Evolutionary conservation across 2,329 filamentous ascomycete species (phyloP).

Genomic region (Aphanoascus verrucosus): DNA sequence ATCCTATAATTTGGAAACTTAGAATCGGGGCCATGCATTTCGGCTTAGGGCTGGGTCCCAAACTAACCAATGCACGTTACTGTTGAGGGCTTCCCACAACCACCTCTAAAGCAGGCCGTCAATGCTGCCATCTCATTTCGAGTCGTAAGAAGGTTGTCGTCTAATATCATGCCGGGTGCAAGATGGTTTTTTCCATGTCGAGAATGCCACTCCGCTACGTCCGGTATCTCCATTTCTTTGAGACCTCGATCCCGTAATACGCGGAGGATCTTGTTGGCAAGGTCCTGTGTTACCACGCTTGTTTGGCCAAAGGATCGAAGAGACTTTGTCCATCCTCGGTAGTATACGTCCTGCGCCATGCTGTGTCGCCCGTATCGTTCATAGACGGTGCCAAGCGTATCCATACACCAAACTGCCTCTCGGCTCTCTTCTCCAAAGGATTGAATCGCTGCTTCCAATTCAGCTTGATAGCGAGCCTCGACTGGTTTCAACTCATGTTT

Average conservation of each 20-base stretch:
- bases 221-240: neutral
- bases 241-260: neutral
- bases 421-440: conserved; percentile 1
- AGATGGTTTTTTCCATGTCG: neutral
- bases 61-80: neutral
- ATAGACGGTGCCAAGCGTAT: conserved; percentile 3
- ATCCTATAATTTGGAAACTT: neutral
- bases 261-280: neutral
- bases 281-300: neutral
- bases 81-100: neutral
- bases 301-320: neutral
- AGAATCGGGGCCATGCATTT: neutral
- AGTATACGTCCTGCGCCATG: conserved; percentile 1
- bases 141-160: neutral
- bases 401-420: conserved; percentile 1
- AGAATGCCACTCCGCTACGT: neutral
- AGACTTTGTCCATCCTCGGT: neutral
- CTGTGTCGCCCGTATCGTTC: neutral
- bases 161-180: neutral
- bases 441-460: neutral
- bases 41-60: neutral
- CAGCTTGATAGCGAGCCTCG: neutral
- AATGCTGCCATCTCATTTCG: neutral
- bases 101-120: neutral
- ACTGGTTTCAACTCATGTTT: neutral